A percentile compares a stretch with the other conserved stretches of the same genome.
phyloP scores from a whole-genome alignment of 1,284 basidiomycete genomes.

The Irpex rosettiformis region DNA sequence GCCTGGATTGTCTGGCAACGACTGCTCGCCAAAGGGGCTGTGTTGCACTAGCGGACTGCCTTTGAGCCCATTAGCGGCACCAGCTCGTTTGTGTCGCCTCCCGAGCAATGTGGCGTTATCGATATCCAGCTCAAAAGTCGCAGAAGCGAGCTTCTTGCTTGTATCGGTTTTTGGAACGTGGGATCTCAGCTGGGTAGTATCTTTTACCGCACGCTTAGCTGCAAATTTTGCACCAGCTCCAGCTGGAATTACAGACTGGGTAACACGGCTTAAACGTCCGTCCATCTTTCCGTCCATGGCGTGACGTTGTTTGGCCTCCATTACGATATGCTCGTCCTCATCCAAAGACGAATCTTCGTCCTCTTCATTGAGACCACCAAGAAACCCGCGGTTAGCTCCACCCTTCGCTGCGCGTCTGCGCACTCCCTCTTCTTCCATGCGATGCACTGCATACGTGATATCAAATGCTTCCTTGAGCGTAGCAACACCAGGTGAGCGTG shows the following conservation, averaged over 20 bases:
- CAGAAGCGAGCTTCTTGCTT: constrained; percentile 28
- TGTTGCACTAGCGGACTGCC: constrained; percentile 23
- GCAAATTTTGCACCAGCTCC: constrained; percentile 36
- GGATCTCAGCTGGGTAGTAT: constrained; percentile 10
- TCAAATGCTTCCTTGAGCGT: constrained; percentile 98
- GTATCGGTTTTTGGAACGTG: constrained; percentile 55
- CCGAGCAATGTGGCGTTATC: constrained; percentile 83
- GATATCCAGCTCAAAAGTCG: constrained; percentile 79
- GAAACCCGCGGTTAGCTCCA: constrained; percentile 77
- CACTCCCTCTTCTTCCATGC: constrained; percentile 98
- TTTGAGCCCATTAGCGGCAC: constrained; percentile 18
- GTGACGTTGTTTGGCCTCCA: constrained; percentile 44
- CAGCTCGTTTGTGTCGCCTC: constrained; percentile 51
- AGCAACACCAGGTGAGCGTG: constrained; percentile 88
- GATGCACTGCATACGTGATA: constrained; percentile 97
- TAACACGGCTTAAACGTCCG: constrained; percentile 8
- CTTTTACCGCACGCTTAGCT: constrained; percentile 37
- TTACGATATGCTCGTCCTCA: constrained; percentile 39
- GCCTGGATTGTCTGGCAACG: constrained; percentile 23
- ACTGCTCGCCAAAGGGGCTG: background rate
- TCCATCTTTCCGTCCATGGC: constrained; percentile 6
- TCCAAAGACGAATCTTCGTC: constrained; percentile 73
- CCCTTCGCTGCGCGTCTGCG: constrained; percentile 79
- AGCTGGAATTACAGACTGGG: constrained; percentile 26
- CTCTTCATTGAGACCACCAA: constrained; percentile 90